Percentiles rank a stretch among this genome's conserved stretches.
phyloP scores from a whole-genome alignment of 805 yeast genomes.

The Hanseniaspora nectarophila region DNA sequence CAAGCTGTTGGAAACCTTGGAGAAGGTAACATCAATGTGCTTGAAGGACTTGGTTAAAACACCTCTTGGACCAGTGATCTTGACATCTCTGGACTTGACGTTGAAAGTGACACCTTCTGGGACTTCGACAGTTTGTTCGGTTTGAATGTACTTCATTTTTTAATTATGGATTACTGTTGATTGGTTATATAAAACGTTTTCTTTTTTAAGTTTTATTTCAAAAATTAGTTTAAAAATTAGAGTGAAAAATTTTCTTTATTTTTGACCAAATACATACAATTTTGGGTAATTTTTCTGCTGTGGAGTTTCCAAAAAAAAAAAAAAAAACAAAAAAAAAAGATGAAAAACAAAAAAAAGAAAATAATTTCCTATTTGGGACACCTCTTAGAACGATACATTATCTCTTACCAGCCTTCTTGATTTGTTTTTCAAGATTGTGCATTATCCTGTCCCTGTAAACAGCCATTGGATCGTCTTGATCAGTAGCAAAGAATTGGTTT shows the following conservation, averaged over 20 bases:
- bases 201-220: no score
- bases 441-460: constrained; percentile 53
- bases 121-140: constrained; percentile 68
- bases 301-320: not conserved
- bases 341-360: not conserved
- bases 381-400: not conserved
- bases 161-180: constrained; percentile 34
- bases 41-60: constrained; percentile 75
- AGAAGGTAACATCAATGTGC: constrained; percentile 91
- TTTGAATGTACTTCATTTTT: constrained; percentile 70
- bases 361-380: not conserved
- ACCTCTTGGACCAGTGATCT: constrained; percentile 98
- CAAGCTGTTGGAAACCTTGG: constrained; percentile 56
- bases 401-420: constrained; percentile 29
- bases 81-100: constrained; percentile 82
- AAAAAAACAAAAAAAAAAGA: constrained; percentile 3
- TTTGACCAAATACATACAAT: no score
- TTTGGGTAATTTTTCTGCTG: no score
- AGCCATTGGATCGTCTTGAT: constrained; percentile 49
- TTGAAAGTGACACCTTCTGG: constrained; percentile 89
- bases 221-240: not conserved
- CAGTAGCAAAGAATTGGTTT: constrained; percentile 45
- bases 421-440: constrained; percentile 44
- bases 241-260: not conserved
- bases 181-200: not conserved